phyloP scores from a whole-genome alignment of 768 basidiomycete genomes.

The Hydnum rufescens region DNA sequence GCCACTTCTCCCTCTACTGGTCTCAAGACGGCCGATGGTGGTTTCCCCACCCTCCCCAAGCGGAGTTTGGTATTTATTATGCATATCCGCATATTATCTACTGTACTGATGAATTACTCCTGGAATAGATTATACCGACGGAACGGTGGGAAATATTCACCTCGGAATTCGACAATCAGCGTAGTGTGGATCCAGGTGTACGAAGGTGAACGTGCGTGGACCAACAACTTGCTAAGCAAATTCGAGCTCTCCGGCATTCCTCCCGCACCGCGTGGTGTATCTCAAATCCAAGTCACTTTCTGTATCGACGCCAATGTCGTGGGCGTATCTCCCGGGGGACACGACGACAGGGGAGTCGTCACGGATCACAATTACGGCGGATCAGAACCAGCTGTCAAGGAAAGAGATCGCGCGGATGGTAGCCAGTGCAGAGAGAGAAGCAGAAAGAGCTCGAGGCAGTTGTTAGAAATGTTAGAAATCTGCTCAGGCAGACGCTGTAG shows the following conservation, averaged over 20 bases:
- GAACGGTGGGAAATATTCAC: slow-evolving; percentile 99
- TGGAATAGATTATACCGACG: slow-evolving; percentile 96
- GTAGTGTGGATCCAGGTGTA: slow-evolving; percentile 95
- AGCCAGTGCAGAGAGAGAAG: slow-evolving; percentile 36
- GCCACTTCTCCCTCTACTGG: slow-evolving; percentile 38
- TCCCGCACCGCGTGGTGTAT: slow-evolving; percentile 92
- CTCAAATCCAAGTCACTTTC: slow-evolving; percentile 94
- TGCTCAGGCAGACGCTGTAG: no score
- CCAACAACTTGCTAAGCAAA: slow-evolving; percentile 96
- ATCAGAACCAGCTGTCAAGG: slow-evolving; percentile 29
- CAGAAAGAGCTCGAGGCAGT: slow-evolving; percentile 87
- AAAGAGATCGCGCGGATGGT: slow-evolving; percentile 41
- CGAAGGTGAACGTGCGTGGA: slow-evolving; percentile 95
- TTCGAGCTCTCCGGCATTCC: slow-evolving; percentile 95
- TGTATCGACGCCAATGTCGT: slow-evolving; percentile 95
- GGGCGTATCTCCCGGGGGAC: slow-evolving; percentile 86
- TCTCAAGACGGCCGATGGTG: slow-evolving; percentile 98
- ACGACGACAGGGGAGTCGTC: slow-evolving; percentile 94
- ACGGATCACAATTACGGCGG: slow-evolving; percentile 32
- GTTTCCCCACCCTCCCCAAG: slow-evolving; percentile 97
- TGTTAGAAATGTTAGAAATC: no score
- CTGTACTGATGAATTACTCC: slow-evolving; percentile 92
- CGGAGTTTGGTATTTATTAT: no score
- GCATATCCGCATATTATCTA: no score
- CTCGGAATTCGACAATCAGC: slow-evolving; percentile 98